Evolutionary conservation across 164 flowering plant species (phyloP).

Genomic region (Euptelea pleiosperma): DNA sequence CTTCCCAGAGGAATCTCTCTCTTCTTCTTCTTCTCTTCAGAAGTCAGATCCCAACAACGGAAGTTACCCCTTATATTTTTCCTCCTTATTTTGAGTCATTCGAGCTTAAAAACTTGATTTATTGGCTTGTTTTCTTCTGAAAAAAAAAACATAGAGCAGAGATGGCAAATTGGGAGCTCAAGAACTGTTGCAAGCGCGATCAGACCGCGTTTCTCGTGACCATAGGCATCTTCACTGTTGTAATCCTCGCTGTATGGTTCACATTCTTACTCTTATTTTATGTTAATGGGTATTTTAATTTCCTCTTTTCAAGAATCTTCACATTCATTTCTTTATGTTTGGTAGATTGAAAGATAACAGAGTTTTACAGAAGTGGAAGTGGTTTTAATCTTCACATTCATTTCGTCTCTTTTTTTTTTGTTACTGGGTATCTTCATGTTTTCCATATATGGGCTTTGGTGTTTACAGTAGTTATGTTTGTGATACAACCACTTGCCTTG

Average conservation of each 20-base stretch:
- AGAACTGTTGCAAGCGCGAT: conserved; percentile 63
- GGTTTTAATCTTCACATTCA: background rate
- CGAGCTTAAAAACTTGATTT: too few species aligned
- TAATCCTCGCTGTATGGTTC: conserved; percentile 57
- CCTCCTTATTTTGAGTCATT: too few species aligned
- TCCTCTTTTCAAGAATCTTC: background rate
- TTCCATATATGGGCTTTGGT: background rate
- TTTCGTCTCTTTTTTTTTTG: background rate
- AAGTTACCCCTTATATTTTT: too few species aligned
- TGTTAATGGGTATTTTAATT: background rate
- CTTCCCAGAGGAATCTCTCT: too few species aligned
- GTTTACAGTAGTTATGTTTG: too few species aligned
- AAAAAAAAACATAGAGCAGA: too few species aligned
- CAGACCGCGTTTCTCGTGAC: conserved; percentile 52
- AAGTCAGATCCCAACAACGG: too few species aligned
- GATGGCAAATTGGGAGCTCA: conserved; percentile 68
- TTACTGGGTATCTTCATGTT: background rate
- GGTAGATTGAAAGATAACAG: background rate
- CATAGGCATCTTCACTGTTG: conserved; percentile 59
- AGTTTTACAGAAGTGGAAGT: background rate
- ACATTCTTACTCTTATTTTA: background rate
- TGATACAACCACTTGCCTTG: too few species aligned
- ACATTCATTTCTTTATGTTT: background rate
- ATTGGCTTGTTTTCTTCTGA: too few species aligned
- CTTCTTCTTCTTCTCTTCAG: too few species aligned